These are phyloP conservation scores for Ceratocystiopsis sp. DNA, from an alignment of 2,329 filamentous ascomycete species.

Conservation along the genomic window DNA sequence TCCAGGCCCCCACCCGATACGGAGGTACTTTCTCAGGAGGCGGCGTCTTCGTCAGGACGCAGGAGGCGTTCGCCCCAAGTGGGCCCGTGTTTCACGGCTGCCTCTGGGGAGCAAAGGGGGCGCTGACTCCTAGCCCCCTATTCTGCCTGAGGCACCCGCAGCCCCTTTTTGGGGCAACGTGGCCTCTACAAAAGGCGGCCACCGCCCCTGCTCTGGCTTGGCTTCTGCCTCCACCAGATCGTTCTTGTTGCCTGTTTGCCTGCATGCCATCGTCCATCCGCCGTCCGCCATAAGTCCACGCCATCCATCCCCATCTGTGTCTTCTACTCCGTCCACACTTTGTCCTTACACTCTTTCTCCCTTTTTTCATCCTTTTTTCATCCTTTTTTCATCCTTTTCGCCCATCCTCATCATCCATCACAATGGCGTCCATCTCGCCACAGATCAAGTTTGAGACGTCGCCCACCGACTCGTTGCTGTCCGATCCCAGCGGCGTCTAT, in stretches of 20 bases:
- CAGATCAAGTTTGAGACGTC: conserved; percentile 35
- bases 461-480: conserved; percentile 36
- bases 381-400: neutral
- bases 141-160: conserved; percentile 8
- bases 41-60: too few species aligned
- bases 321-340: neutral
- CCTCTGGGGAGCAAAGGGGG: too few species aligned
- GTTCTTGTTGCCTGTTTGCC: too few species aligned
- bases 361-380: neutral
- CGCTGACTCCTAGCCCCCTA: too few species aligned
- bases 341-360: neutral
- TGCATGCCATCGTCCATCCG: neutral
- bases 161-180: conserved; percentile 6
- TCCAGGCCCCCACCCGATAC: too few species aligned
- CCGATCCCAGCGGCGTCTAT: conserved; percentile 18
- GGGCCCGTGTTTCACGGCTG: too few species aligned
- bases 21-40: too few species aligned
- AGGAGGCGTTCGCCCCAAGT: too few species aligned
- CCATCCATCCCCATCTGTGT: neutral
- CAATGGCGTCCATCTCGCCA: conserved; percentile 18
- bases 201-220: too few species aligned
- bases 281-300: neutral
- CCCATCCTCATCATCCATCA: neutral
- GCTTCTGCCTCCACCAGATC: too few species aligned
- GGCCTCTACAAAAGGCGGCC: conserved; percentile 10